Conservation (phyloP, 495 filamentous ascomycete species). For the Talaromyces trachyspermus region DNA sequence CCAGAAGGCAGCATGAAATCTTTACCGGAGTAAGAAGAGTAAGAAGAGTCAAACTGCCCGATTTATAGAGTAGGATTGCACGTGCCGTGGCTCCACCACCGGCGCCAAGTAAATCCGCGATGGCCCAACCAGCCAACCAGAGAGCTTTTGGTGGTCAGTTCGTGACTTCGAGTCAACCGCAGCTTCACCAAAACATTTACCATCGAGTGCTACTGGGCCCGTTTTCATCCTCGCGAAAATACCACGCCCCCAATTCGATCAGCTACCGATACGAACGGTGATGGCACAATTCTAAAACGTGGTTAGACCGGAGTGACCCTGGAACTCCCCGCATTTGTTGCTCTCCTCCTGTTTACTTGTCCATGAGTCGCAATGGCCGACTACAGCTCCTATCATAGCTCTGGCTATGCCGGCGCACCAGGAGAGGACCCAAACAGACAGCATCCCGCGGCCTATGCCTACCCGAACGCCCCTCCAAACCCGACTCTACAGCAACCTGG, state of each 20-base stretch:
- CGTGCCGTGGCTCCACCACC: conserved; percentile 7
- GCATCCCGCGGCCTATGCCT: conserved; percentile 3
- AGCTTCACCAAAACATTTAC: too few relatives aligned
- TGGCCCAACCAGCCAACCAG: conserved; percentile 11
- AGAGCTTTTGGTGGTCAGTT: conserved; percentile 32
- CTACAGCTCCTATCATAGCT: conserved; percentile 68
- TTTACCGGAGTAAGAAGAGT: too few relatives aligned
- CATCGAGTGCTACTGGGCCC: too few relatives aligned
- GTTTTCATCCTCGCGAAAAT: too few relatives aligned
- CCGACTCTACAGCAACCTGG: conserved; percentile 56
- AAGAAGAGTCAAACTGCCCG: too few relatives aligned
- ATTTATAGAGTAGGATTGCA: too few relatives aligned
- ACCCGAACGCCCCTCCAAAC: conserved; percentile 36
- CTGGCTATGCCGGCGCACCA: conserved; percentile 46
- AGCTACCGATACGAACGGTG: conserved; percentile 10
- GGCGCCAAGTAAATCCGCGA: conserved; percentile 32
- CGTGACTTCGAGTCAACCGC: conserved; percentile 13
- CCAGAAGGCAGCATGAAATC: too few relatives aligned
- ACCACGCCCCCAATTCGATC: conserved; percentile 9
- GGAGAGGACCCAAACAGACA: conserved; percentile 53
- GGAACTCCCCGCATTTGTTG: conserved; percentile 1
- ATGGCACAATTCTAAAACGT: conserved; percentile 4
- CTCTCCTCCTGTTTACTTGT: neutral
- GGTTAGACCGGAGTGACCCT: conserved; percentile 1
- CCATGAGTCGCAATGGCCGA: conserved; percentile 56